These are phyloP conservation scores for Asterophora parasitica DNA, from an alignment of 768 basidiomycete genomes.

Conservation along the genomic window DNA sequence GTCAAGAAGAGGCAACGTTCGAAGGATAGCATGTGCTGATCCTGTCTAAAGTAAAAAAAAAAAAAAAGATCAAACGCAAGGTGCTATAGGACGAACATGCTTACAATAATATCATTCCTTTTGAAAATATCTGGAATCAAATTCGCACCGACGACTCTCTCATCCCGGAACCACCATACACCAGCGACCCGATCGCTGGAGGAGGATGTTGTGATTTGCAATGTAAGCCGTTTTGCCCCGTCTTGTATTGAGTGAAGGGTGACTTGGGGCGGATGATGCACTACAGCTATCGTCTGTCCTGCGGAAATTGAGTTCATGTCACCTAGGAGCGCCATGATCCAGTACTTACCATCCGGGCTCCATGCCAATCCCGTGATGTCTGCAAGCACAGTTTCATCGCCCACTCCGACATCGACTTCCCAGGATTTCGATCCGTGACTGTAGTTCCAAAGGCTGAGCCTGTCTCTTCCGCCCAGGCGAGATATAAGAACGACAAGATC, in stretches of 20 bases:
- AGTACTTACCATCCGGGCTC: slow-evolving; percentile 72
- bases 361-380: slow-evolving; percentile 62
- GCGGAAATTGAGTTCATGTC: slow-evolving; percentile 10
- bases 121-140: slow-evolving; percentile 75
- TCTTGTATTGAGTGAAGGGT: slow-evolving; percentile 78
- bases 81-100: slow-evolving; percentile 2
- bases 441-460: slow-evolving; percentile 72
- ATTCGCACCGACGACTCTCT: slow-evolving; percentile 31
- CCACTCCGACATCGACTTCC: slow-evolving; percentile 66
- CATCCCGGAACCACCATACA: slow-evolving; percentile 73
- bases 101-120: slow-evolving; percentile 61
- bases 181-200: slow-evolving; percentile 33
- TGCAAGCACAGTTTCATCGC: slow-evolving; percentile 32
- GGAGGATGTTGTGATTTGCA: slow-evolving; percentile 31
- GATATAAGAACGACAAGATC: slow-evolving; percentile 69
- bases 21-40: slow-evolving; percentile 67
- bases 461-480: slow-evolving; percentile 61
- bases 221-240: slow-evolving; percentile 49
- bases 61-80: background rate
- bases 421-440: slow-evolving; percentile 75
- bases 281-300: slow-evolving; percentile 71
- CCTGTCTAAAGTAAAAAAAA: slow-evolving; percentile 54
- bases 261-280: slow-evolving; percentile 63
- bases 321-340: slow-evolving; percentile 4
- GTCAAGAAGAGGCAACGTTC: slow-evolving; percentile 67